Percentiles rank a stretch among this genome's conserved stretches.
Evolutionary conservation across 805 yeast species (phyloP).

Genomic region (Soucietia sequanensis): DNA sequence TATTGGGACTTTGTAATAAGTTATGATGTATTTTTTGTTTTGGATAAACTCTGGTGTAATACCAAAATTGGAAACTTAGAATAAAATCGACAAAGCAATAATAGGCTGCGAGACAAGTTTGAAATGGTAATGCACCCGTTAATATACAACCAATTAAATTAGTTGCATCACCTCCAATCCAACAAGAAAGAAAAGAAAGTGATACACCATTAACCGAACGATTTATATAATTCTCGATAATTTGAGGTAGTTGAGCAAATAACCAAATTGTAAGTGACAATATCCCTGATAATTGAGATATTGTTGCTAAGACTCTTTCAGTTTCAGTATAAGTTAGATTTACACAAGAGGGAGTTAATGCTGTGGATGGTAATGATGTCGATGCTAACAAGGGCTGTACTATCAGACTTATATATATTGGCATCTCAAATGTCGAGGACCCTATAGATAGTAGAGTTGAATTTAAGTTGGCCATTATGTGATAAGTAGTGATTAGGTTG

Average conservation of each 20-base stretch:
- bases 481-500: no score
- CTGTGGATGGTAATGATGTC: no score
- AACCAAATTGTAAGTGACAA: conserved; percentile 58
- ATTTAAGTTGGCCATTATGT: no score
- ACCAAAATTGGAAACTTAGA: conserved; percentile 67
- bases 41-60: conserved; percentile 54
- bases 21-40: conserved; percentile 39
- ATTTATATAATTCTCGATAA: conserved; percentile 51
- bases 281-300: conserved; percentile 11
- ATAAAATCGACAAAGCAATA: conserved; percentile 71
- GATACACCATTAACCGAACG: conserved; percentile 36
- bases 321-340: not conserved
- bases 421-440: no score
- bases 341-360: not conserved
- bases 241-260: conserved; percentile 73
- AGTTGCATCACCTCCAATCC: conserved; percentile 43
- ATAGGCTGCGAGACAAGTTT: conserved; percentile 67
- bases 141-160: conserved; percentile 68
- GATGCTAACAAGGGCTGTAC: no score
- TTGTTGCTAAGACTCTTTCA: conserved; percentile 2
- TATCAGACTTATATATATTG: no score
- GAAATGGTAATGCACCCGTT: conserved; percentile 81
- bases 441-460: no score
- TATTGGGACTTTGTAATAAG: conserved; percentile 36
- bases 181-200: conserved; percentile 26